These are phyloP conservation scores for Raffaelea deltoideospora DNA, from an alignment of 2,329 filamentous ascomycete genomes.

Conservation along the genomic window DNA sequence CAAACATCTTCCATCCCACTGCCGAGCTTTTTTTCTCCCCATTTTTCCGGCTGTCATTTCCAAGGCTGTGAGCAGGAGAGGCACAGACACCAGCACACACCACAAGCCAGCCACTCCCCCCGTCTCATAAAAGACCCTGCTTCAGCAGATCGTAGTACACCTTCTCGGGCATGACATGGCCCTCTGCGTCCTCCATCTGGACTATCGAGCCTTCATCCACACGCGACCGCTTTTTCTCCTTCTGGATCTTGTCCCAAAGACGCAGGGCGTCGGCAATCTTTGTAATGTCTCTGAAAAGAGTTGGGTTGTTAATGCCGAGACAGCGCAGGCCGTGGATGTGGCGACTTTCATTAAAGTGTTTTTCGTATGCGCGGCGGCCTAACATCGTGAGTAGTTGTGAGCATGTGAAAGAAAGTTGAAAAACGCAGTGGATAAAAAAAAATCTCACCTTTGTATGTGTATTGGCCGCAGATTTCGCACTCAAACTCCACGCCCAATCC, in stretches of 20 bases:
- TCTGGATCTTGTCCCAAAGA: constrained; percentile 86
- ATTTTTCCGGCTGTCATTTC: too few species aligned
- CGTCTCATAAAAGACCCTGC: constrained; percentile 41
- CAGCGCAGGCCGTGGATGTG: constrained; percentile 92
- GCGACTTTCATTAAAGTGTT: constrained; percentile 90
- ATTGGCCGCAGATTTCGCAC: constrained; percentile 76
- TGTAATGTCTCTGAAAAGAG: constrained; percentile 86
- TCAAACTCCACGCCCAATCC: constrained; percentile 87
- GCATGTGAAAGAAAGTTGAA: not conserved
- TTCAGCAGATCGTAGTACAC: constrained; percentile 93
- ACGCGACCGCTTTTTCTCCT: constrained; percentile 65
- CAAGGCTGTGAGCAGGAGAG: too few species aligned
- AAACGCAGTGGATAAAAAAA: not conserved
- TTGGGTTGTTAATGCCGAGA: constrained; percentile 81
- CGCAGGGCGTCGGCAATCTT: constrained; percentile 76
- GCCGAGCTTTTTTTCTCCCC: too few species aligned
- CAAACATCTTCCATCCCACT: too few species aligned
- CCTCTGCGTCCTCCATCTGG: constrained; percentile 96
- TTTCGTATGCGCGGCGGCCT: constrained; percentile 89
- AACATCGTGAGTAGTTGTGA: constrained; percentile 43
- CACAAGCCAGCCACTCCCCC: too few species aligned
- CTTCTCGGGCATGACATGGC: constrained; percentile 98
- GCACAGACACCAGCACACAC: too few species aligned
- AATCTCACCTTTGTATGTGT: constrained; percentile 9
- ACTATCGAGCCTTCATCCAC: constrained; percentile 70